Evolutionary conservation across 2,329 filamentous ascomycete species (phyloP).

Genomic region (Fusarium secorum): DNA sequence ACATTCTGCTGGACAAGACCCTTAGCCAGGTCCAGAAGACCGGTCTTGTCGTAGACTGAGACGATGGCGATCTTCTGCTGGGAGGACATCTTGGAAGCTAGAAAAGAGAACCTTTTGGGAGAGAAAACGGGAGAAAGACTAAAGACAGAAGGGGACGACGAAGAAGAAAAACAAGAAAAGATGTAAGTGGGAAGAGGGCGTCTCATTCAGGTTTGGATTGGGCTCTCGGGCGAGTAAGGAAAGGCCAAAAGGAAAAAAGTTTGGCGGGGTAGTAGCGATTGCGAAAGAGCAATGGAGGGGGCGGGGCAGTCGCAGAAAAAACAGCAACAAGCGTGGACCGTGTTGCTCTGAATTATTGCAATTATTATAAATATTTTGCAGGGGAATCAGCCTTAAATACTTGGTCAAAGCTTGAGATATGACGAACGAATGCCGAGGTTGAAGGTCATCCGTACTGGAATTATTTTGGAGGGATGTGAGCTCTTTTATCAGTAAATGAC

Average conservation of each 20-base stretch:
- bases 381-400: slow-evolving; percentile 26
- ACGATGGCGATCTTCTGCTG: slow-evolving; percentile 80
- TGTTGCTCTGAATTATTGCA: not conserved
- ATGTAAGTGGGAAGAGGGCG: slow-evolving; percentile 25
- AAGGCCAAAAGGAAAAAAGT: slow-evolving; percentile 38
- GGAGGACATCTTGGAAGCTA: slow-evolving; percentile 46
- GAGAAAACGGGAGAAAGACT: not conserved
- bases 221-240: slow-evolving; percentile 30
- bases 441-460: not conserved
- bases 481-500: not conserved
- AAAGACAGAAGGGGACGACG: slow-evolving; percentile 1
- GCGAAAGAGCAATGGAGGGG: slow-evolving; percentile 33
- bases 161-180: slow-evolving; percentile 8
- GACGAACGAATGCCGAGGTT: slow-evolving; percentile 19
- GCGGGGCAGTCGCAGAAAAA: slow-evolving; percentile 33
- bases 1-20: slow-evolving; percentile 89
- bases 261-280: slow-evolving; percentile 43
- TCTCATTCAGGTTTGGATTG: slow-evolving; percentile 22
- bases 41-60: slow-evolving; percentile 99
- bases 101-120: slow-evolving; percentile 14
- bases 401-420: slow-evolving; percentile 25
- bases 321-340: slow-evolving; percentile 10
- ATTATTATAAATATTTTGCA: slow-evolving; percentile 28
- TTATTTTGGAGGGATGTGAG: not conserved
- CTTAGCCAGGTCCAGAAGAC: slow-evolving; percentile 89